Percentiles rank a stretch among this genome's conserved stretches.
phyloP scores from a whole-genome alignment of 345 rosid species.

The Aethionema arabicum region DNA sequence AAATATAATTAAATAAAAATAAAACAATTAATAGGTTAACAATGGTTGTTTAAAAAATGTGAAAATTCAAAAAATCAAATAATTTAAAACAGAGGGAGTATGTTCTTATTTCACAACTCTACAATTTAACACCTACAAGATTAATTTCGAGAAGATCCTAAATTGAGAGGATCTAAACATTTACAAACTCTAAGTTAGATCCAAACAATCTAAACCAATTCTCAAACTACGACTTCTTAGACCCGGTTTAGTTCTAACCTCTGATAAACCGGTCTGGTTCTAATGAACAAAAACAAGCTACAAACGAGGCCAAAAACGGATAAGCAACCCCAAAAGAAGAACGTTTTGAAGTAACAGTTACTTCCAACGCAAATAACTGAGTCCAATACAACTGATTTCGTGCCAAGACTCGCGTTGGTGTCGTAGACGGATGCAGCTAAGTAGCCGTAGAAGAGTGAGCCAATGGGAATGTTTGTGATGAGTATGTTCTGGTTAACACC shows the following conservation, averaged over 20 bases:
- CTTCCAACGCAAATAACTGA: constrained; percentile 74
- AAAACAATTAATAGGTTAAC: no score
- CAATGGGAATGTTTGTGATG: constrained; percentile 83
- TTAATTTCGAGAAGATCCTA: no score
- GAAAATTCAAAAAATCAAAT: no score
- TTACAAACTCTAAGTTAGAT: no score
- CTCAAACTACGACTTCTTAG: constrained; percentile 8
- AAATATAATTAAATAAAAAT: no score
- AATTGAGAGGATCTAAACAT: no score
- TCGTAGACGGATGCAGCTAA: constrained; percentile 78
- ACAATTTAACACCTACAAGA: no score
- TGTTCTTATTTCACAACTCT: no score
- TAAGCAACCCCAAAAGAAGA: constrained; percentile 82
- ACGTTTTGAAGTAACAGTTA: constrained; percentile 69
- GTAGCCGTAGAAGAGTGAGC: constrained; percentile 71
- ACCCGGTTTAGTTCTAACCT: constrained; percentile 59
- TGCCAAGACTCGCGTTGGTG: constrained; percentile 41
- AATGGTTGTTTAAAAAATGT: no score
- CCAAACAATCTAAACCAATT: constrained; percentile 6
- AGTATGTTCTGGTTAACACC: constrained; percentile 91
- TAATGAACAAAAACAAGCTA: constrained; percentile 59
- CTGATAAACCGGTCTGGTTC: constrained; percentile 79
- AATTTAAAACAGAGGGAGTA: no score
- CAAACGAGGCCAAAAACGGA: constrained; percentile 61
- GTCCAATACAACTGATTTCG: constrained; percentile 32